Conservation (phyloP, 179 eudicot genomes). For the Silene vulgaris region DNA sequence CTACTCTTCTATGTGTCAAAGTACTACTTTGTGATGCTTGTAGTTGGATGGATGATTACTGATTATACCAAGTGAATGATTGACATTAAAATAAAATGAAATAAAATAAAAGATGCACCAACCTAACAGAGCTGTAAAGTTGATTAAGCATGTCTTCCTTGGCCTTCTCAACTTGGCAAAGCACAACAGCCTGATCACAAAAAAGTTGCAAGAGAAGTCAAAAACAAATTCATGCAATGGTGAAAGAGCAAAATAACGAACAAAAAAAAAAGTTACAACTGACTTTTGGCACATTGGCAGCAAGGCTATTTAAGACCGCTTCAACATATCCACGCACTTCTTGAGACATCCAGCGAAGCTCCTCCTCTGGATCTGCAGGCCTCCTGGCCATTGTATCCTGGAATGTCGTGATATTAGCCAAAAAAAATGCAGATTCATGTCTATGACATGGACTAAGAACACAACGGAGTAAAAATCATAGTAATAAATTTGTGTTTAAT, state of each 20-base stretch:
- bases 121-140: constrained; percentile 89
- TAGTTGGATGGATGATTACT: not conserved
- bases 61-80: not conserved
- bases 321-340: constrained; percentile 99
- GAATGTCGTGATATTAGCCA: constrained; percentile 18
- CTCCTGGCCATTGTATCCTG: constrained; percentile 93
- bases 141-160: constrained; percentile 99
- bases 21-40: not conserved
- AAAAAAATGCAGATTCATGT: not conserved
- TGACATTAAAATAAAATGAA: not conserved
- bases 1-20: not conserved
- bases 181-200: constrained; percentile 84
- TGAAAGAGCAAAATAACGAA: not conserved
- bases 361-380: constrained; percentile 98
- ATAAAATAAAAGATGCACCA: constrained; percentile 8
- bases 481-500: not conserved
- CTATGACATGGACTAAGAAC: not conserved
- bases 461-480: not conserved
- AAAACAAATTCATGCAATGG: not conserved
- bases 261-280: constrained; percentile 7
- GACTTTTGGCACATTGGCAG: constrained; percentile 98
- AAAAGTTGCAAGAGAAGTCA: constrained; percentile 11
- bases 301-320: constrained; percentile 97
- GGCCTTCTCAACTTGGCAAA: constrained; percentile 99
- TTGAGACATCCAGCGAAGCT: constrained; percentile 99